Evolutionary conservation across 2,329 filamentous ascomycete species (phyloP).

Genomic region (Fusarium tricinctum): DNA sequence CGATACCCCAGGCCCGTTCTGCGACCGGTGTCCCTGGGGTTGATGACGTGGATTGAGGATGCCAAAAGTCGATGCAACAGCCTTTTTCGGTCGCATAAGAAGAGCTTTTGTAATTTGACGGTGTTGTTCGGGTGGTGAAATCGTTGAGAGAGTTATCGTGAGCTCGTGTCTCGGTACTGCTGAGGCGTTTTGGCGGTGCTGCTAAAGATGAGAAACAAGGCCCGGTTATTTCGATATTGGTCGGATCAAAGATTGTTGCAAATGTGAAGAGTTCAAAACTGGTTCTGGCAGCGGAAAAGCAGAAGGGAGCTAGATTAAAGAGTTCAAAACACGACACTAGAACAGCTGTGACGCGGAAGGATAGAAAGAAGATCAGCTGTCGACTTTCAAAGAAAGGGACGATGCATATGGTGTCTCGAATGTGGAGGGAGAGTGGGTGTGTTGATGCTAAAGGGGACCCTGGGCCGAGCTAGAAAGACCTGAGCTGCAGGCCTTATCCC

Average conservation of each 20-base stretch:
- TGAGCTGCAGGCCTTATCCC: conserved; percentile 41
- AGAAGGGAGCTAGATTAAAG: conserved; percentile 12
- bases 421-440: conserved; percentile 48
- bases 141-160: conserved; percentile 8
- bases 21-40: conserved; percentile 49
- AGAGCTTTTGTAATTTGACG: conserved; percentile 1
- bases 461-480: conserved; percentile 35
- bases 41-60: conserved; percentile 30
- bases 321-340: conserved; percentile 37
- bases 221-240: conserved; percentile 1
- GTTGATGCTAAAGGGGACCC: conserved; percentile 47
- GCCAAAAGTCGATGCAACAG: conserved; percentile 28
- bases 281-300: conserved; percentile 1
- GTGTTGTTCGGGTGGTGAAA: neutral
- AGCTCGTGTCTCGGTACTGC: conserved; percentile 10
- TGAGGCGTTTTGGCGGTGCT: conserved; percentile 12
- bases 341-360: conserved; percentile 42
- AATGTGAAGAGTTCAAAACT: conserved; percentile 1
- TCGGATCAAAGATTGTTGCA: conserved; percentile 4
- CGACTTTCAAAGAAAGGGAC: conserved; percentile 46
- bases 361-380: conserved; percentile 45
- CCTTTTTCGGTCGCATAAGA: conserved; percentile 2
- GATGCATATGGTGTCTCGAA: conserved; percentile 54
- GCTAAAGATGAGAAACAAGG: conserved; percentile 6
- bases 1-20: conserved; percentile 50